Evolutionary conservation across 2,329 filamentous ascomycete genomes (phyloP).

Genomic region (Plenodomus lindquistii): DNA sequence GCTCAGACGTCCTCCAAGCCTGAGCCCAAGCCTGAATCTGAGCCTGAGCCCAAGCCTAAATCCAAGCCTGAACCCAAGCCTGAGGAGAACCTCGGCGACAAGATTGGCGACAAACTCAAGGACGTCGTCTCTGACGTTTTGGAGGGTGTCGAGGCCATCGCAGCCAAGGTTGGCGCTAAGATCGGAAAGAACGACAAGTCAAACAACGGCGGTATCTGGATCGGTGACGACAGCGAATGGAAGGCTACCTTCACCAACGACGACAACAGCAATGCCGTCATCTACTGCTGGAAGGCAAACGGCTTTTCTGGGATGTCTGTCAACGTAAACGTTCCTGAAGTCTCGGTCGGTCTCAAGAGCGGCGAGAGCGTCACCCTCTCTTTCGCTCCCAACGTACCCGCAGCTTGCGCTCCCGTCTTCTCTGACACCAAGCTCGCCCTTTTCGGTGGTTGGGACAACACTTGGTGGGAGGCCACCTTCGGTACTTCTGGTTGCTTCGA

Average conservation of each 20-base stretch:
- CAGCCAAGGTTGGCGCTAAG: slow-evolving; percentile 23
- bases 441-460: slow-evolving; percentile 49
- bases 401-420: slow-evolving; percentile 49
- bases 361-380: slow-evolving; percentile 46
- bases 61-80: no score
- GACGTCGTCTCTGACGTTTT: slow-evolving; percentile 21
- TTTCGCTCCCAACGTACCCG: slow-evolving; percentile 42
- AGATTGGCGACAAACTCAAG: slow-evolving; percentile 9
- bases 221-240: slow-evolving; percentile 41
- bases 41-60: slow-evolving; percentile 9
- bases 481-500: slow-evolving; percentile 47
- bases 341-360: slow-evolving; percentile 47
- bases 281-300: slow-evolving; percentile 44
- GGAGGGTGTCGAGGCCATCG: slow-evolving; percentile 24
- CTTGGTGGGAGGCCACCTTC: slow-evolving; percentile 52
- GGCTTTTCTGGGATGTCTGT: slow-evolving; percentile 43
- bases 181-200: slow-evolving; percentile 33
- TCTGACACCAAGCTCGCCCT: slow-evolving; percentile 36
- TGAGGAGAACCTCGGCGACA: slow-evolving; percentile 8
- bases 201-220: slow-evolving; percentile 40
- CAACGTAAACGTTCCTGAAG: slow-evolving; percentile 39
- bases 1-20: slow-evolving; percentile 4
- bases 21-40: no score
- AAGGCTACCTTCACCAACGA: slow-evolving; percentile 44
- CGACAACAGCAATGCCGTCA: slow-evolving; percentile 31